phyloP scores from a whole-genome alignment of 148 eudicot genomes.

The Silene conica region DNA sequence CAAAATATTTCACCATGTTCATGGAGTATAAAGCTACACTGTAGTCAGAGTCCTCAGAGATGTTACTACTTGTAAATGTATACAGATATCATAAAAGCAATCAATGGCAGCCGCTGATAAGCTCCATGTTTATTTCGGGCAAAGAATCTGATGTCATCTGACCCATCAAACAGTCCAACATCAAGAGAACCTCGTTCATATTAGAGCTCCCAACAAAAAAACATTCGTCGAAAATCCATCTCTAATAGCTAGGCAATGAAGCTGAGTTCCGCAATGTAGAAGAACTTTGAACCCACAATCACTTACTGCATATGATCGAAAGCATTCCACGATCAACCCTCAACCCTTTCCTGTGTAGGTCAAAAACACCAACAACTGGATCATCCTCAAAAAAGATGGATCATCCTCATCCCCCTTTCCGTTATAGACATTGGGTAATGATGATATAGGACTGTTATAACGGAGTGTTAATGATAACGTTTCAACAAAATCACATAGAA shows the following conservation, averaged over 20 bases:
- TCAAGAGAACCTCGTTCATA: conserved; percentile 27
- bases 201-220: conserved; percentile 34
- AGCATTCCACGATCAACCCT: conserved; percentile 27
- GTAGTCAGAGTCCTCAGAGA: not conserved
- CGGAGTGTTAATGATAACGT: too few relatives aligned
- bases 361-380: conserved; percentile 21
- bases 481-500: too few relatives aligned
- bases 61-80: conserved; percentile 6
- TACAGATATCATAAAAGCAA: conserved; percentile 12
- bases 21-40: not conserved
- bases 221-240: conserved; percentile 29
- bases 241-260: conserved; percentile 36
- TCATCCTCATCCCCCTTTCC: not conserved
- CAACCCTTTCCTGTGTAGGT: conserved; percentile 26
- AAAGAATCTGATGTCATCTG: conserved; percentile 22
- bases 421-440: too few relatives aligned
- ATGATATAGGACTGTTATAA: too few relatives aligned
- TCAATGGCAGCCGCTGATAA: conserved; percentile 8
- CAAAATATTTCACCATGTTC: not conserved
- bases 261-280: conserved; percentile 30
- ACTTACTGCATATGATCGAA: conserved; percentile 31
- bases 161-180: conserved; percentile 33
- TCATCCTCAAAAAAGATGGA: conserved; percentile 18
- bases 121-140: conserved; percentile 15
- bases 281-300: conserved; percentile 22